Conservation (phyloP, 1,284 basidiomycete genomes). For the Trichosporon coremiiforme region DNA sequence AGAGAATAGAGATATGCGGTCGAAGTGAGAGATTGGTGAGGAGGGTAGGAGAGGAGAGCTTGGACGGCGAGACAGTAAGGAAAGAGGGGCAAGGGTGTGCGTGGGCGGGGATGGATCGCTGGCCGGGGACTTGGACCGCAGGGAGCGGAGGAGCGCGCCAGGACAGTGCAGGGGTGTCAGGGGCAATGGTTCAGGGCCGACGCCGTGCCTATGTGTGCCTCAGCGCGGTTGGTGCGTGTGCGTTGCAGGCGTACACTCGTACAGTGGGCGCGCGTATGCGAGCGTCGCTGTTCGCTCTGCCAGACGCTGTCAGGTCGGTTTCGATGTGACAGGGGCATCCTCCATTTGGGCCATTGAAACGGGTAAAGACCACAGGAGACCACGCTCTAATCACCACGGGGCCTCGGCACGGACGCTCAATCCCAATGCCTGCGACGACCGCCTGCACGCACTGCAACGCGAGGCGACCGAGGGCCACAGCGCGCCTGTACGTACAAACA, state of each 20-base stretch:
- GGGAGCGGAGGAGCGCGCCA: not conserved
- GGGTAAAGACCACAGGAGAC: not conserved
- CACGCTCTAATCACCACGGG: not conserved
- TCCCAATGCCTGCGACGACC: not conserved
- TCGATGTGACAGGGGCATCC: conserved; percentile 7
- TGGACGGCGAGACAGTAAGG: not conserved
- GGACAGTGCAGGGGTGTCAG: too few relatives aligned
- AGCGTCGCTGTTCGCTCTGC: not conserved
- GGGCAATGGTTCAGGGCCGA: not conserved
- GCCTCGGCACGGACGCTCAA: not conserved
- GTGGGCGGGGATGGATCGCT: not conserved
- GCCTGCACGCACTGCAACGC: too few relatives aligned
- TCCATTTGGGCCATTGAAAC: not conserved
- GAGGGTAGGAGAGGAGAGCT: not conserved
- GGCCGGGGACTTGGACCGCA: not conserved
- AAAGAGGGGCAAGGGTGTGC: not conserved
- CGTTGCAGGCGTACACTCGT: not conserved
- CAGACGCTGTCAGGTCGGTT: too few relatives aligned
- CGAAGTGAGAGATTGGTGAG: not conserved
- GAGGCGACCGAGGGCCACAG: not conserved
- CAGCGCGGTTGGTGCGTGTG: conserved; percentile 6
- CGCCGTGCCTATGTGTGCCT: conserved; percentile 2
- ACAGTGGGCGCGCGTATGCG: not conserved
- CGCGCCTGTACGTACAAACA: not conserved
- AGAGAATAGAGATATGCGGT: conserved; percentile 9